Evolutionary conservation across 192 early-diverging fungal species (phyloP).

Genomic region (Chytriomyces sp.): DNA sequence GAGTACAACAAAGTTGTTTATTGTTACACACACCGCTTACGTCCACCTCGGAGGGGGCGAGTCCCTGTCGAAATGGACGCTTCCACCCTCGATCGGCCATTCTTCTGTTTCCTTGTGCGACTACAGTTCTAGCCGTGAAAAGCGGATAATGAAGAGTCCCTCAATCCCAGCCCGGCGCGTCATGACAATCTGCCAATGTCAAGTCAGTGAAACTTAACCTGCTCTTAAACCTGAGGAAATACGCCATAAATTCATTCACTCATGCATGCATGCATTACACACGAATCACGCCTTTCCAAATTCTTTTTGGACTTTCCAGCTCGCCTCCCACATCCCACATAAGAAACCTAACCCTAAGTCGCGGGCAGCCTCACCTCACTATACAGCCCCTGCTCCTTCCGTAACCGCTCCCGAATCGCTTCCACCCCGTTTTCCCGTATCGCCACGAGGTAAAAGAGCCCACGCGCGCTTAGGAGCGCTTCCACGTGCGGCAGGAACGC

Average conservation of each 20-base stretch:
- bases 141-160: constrained; percentile 34
- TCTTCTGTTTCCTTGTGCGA: too few species aligned
- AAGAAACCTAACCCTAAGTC: too few species aligned
- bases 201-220: not conserved
- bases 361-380: constrained; percentile 18
- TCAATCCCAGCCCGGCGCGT: constrained; percentile 41
- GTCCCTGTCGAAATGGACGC: too few species aligned
- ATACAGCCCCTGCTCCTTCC: constrained; percentile 45
- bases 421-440: constrained; percentile 85
- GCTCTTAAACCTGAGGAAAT: not conserved
- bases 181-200: constrained; percentile 28
- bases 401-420: constrained; percentile 72
- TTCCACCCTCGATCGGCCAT: too few species aligned
- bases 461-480: constrained; percentile 65
- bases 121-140: constrained; percentile 12
- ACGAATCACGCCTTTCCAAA: too few species aligned
- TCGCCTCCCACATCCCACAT: too few species aligned
- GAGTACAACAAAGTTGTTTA: too few species aligned
- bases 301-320: too few species aligned
- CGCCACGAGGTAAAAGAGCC: constrained; percentile 83
- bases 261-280: too few species aligned
- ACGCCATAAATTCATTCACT: too few species aligned
- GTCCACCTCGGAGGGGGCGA: too few species aligned
- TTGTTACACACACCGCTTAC: too few species aligned
- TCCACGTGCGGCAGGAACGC: constrained; percentile 71